phyloP scores from a whole-genome alignment of 768 basidiomycete genomes.

The Termitomyces sp. region DNA sequence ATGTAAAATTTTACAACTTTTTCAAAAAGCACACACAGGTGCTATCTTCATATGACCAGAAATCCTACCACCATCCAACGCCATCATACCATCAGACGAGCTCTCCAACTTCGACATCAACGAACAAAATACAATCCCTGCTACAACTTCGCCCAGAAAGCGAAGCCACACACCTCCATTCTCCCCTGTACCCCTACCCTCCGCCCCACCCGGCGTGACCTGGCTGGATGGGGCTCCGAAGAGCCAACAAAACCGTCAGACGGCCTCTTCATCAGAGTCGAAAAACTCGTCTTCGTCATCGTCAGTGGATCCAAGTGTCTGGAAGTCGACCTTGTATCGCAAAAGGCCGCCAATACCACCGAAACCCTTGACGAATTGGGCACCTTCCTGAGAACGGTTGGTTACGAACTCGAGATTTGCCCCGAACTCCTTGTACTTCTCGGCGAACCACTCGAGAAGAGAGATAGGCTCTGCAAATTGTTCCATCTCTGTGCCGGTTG shows the following conservation, averaged over 20 bases:
- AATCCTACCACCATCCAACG: constrained; percentile 2
- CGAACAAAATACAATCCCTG: background rate
- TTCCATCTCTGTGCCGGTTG: constrained; percentile 96
- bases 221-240: constrained; percentile 65
- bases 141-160: background rate
- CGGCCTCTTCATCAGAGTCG: constrained; percentile 65
- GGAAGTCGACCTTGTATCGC: constrained; percentile 97
- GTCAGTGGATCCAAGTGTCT: constrained; percentile 65
- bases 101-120: background rate
- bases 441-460: constrained; percentile 97
- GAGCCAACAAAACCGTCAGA: constrained; percentile 89
- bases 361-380: constrained; percentile 97
- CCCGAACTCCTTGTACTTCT: constrained; percentile 98
- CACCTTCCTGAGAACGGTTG: constrained; percentile 94
- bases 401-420: constrained; percentile 95
- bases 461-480: constrained; percentile 73
- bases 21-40: constrained; percentile 4
- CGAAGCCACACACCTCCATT: background rate
- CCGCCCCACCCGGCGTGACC: constrained; percentile 68
- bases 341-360: constrained; percentile 96
- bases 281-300: constrained; percentile 88
- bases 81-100: background rate
- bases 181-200: constrained; percentile 24
- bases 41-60: constrained; percentile 4
- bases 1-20: background rate